Conservation (phyloP, 2,329 filamentous ascomycete species). For the Calonectria montana region DNA sequence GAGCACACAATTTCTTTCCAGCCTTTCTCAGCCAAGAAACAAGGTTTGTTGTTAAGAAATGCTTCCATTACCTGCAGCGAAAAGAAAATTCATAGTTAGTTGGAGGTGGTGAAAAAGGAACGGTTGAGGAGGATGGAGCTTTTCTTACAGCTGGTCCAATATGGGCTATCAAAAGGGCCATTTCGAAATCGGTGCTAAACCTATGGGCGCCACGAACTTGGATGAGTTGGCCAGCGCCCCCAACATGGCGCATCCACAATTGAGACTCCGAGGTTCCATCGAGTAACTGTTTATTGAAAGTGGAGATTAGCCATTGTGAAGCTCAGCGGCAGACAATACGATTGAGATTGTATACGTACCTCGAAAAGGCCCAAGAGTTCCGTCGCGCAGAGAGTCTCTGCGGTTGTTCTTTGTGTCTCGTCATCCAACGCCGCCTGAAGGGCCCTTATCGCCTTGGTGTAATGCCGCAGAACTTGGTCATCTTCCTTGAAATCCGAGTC, state of each 20-base stretch:
- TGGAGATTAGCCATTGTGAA: not conserved
- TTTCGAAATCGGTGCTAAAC: constrained; percentile 20
- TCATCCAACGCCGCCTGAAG: constrained; percentile 22
- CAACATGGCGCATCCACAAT: constrained; percentile 18
- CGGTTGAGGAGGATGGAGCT: not conserved
- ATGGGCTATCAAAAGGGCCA: constrained; percentile 21
- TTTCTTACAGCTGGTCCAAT: constrained; percentile 21
- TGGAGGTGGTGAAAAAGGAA: not conserved
- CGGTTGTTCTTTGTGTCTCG: constrained; percentile 16
- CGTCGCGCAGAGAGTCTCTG: constrained; percentile 20
- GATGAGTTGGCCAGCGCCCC: constrained; percentile 23
- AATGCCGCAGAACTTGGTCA: not conserved
- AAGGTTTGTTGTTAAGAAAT: constrained; percentile 21
- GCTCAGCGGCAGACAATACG: not conserved
- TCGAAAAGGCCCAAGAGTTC: constrained; percentile 23
- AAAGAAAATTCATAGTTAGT: not conserved
- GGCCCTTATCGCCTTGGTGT: constrained; percentile 15
- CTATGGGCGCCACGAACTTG: constrained; percentile 12
- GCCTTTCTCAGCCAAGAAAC: constrained; percentile 12
- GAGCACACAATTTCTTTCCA: constrained; percentile 19
- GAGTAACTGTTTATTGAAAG: not conserved
- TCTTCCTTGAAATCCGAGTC: not conserved
- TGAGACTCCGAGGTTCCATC: constrained; percentile 6
- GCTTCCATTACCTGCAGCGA: constrained; percentile 20
- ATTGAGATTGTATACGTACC: not conserved